These are phyloP conservation scores for Pseudonitzschia multiseries DNA, from an alignment of 108 stramenopile species.

Conservation along the genomic window DNA sequence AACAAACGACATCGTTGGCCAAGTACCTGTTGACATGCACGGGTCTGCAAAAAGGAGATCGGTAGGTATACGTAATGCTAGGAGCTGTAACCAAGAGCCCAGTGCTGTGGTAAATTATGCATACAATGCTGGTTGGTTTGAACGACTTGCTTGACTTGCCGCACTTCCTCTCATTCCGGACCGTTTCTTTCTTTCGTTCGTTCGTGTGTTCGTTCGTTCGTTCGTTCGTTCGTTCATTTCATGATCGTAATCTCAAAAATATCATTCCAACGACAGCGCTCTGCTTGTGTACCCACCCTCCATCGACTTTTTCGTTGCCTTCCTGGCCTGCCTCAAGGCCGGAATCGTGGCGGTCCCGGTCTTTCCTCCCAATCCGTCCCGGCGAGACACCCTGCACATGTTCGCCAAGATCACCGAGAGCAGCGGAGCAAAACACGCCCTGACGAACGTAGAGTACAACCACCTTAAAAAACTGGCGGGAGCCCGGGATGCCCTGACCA, in stretches of 20 bases:
- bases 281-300: constrained; percentile 96
- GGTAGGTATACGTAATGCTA: constrained; percentile 5
- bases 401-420: constrained; percentile 75
- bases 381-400: constrained; percentile 71
- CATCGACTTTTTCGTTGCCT: constrained; percentile 92
- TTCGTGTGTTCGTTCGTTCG: background rate
- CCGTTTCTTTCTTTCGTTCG: no score
- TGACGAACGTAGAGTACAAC: constrained; percentile 88
- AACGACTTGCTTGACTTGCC: background rate
- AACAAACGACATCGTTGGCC: constrained; percentile 38
- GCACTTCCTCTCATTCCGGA: background rate
- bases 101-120: no score
- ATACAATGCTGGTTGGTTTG: no score
- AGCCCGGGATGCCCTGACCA: constrained; percentile 31
- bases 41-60: constrained; percentile 43
- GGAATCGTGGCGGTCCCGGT: constrained; percentile 92
- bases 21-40: constrained; percentile 16
- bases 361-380: constrained; percentile 93
- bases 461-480: constrained; percentile 63
- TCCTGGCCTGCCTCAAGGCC: constrained; percentile 93
- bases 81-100: no score
- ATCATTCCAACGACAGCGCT: constrained; percentile 30
- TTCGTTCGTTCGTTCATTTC: no score
- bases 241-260: no score
- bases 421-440: constrained; percentile 82